Conservation (phyloP, 441 rosid species). For the Pelargonium australe region DNA sequence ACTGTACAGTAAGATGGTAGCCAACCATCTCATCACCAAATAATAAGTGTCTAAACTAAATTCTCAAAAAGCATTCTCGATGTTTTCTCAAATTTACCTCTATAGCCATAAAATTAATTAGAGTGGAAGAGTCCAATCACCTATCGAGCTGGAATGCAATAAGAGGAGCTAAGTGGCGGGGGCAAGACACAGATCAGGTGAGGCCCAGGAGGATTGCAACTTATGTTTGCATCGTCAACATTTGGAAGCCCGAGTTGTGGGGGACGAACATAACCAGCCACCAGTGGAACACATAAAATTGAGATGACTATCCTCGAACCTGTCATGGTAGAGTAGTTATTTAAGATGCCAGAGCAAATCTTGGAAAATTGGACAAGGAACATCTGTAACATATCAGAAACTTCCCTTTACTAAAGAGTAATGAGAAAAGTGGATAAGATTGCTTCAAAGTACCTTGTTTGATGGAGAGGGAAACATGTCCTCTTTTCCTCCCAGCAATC, state of each 20-base stretch:
- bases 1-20: too few relatives aligned
- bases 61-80: not conserved
- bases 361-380: not conserved
- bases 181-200: constrained; percentile 91
- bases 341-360: not conserved
- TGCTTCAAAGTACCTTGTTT: constrained; percentile 48
- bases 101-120: not conserved
- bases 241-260: constrained; percentile 74
- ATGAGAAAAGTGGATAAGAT: not conserved
- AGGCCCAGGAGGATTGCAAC: constrained; percentile 85
- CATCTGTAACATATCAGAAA: not conserved
- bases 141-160: constrained; percentile 51
- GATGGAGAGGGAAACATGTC: constrained; percentile 63
- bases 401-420: not conserved
- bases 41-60: not conserved
- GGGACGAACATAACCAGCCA: constrained; percentile 87
- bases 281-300: constrained; percentile 73
- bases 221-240: constrained; percentile 59
- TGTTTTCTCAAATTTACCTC: not conserved
- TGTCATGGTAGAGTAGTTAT: constrained; percentile 24
- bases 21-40: too few relatives aligned
- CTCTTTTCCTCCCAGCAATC: constrained; percentile 97
- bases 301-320: constrained; percentile 83
- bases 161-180: constrained; percentile 79
- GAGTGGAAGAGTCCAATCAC: not conserved